Evolutionary conservation across 129 eudicot species (phyloP), one percentile per base, ranked within the genome.

Genomic region (Mikania micrantha): DNA sequence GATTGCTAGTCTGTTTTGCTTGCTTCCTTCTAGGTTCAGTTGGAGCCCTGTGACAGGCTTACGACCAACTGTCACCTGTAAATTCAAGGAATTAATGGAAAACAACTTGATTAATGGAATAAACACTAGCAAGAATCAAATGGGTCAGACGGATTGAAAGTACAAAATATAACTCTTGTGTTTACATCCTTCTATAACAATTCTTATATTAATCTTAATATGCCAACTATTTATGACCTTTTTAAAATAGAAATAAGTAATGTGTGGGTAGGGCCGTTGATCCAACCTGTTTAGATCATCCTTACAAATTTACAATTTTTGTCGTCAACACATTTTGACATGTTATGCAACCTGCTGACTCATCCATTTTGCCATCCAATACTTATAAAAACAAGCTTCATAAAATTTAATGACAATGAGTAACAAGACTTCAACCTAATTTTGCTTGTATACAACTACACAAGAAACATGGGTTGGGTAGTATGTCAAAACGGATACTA

Each of bases 31-130:
- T 52, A 87, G 78, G 67, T 74, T 74, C 9, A 90, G 85, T 71
- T 82, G 83, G 11, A 90, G 88, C 52, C 95, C 97, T 0, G 97
- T 90, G n/a, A 90, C 93, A 0, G 97, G 97, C 62, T 85, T 90
- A 52, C 97, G 95, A 16, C 97, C 97, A 44, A 87, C 87, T 19
- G 95, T 84, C 28, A 90, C 97, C 97, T 90, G 84, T 65, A 69
- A 16, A 60, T 50, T 8, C 21, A 54, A 42, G 15, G 20, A 19
- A 25, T 38, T 27, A 42, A 22, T 44, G 32, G 32, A 9, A 21
- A 49, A 31, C 16, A 11, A 20, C 24, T 6, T 21, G 22, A 39
- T 39, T 39, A 39, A 32, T 32, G 6, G 6, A 5, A 32, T 5
- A 32, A 32, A 32, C 36, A 32, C 6, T 32, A 32, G 36, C 36